Conservation (phyloP, 768 basidiomycete genomes). For the Mycena alexandri region DNA sequence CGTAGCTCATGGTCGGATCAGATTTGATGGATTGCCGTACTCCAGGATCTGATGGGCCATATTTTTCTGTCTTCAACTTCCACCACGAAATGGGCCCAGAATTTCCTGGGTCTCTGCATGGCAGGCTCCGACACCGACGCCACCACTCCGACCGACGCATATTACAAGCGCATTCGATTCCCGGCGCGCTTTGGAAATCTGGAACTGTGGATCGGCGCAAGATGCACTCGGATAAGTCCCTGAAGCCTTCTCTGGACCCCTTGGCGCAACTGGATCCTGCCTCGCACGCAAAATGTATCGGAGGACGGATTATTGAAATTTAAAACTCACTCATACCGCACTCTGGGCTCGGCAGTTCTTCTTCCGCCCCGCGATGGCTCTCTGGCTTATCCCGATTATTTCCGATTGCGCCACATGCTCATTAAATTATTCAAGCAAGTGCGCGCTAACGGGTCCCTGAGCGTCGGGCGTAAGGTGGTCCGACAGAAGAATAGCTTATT, state of each 20-base stretch:
- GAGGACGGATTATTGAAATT: not conserved
- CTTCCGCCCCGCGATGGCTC: not conserved
- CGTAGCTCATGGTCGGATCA: too few relatives aligned
- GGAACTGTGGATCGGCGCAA: not conserved
- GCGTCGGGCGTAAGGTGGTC: not conserved
- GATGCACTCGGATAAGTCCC: not conserved
- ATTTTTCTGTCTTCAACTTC: too few relatives aligned
- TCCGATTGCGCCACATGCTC: not conserved
- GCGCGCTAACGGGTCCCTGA: not conserved
- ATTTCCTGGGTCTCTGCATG: too few relatives aligned
- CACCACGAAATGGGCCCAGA: too few relatives aligned
- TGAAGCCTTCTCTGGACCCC: not conserved
- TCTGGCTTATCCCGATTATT: not conserved
- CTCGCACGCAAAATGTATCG: too few relatives aligned
- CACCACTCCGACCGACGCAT: too few relatives aligned
- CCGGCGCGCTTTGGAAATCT: not conserved
- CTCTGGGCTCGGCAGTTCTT: not conserved
- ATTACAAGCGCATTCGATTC: too few relatives aligned
- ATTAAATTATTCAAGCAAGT: not conserved
- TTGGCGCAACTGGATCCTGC: not conserved
- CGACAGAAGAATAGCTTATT: slow-evolving; percentile 10
- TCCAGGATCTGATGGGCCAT: too few relatives aligned
- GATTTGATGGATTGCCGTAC: too few relatives aligned
- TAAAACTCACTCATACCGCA: not conserved
- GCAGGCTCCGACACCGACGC: too few relatives aligned